A percentile compares a stretch with the other conserved stretches of the same genome.
Evolutionary conservation across 2,329 filamentous ascomycete species (phyloP).

Genomic region (Lecanosticta acicola): DNA sequence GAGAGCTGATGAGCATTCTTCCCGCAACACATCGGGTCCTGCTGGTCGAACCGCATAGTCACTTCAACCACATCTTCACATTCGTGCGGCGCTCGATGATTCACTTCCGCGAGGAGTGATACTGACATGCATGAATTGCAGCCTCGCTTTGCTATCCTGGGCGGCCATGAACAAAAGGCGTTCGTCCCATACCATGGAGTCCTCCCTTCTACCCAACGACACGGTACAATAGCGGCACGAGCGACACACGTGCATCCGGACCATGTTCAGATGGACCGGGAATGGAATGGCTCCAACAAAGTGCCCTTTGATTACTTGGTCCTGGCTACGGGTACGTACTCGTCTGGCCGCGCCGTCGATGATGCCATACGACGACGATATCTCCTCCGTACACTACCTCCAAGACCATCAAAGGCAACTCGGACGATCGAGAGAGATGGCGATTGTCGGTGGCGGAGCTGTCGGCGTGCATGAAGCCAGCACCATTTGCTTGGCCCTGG

Average conservation of each 20-base stretch:
- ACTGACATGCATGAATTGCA: slow-evolving; percentile 2
- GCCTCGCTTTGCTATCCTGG: slow-evolving; percentile 20
- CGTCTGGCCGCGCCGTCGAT: slow-evolving; percentile 15
- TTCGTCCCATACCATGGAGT: slow-evolving; percentile 19
- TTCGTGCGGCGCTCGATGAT: slow-evolving; percentile 11
- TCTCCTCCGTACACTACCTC: slow-evolving; percentile 11
- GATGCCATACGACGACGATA: slow-evolving; percentile 15
- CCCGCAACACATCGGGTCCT: slow-evolving; percentile 16
- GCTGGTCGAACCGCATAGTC: slow-evolving; percentile 18
- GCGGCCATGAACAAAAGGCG: slow-evolving; percentile 20
- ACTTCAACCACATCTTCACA: slow-evolving; percentile 22
- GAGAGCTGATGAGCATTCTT: slow-evolving; percentile 17
- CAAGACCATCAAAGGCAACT: slow-evolving; percentile 21
- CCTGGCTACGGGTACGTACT: slow-evolving; percentile 19
- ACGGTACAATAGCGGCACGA: slow-evolving; percentile 13
- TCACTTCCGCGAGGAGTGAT: neutral
- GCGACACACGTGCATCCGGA: slow-evolving; percentile 13
- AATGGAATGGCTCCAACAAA: slow-evolving; percentile 14
- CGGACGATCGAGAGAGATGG: slow-evolving; percentile 13
- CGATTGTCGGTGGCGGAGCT: slow-evolving; percentile 50
- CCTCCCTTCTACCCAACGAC: slow-evolving; percentile 10
- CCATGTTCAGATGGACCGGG: slow-evolving; percentile 11
- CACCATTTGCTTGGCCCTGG: no score
- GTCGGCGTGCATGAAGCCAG: slow-evolving; percentile 61
- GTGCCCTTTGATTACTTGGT: slow-evolving; percentile 21